These are phyloP conservation scores for Cornus florida DNA, from an alignment of 148 eudicot genomes.

Conservation along the genomic window DNA sequence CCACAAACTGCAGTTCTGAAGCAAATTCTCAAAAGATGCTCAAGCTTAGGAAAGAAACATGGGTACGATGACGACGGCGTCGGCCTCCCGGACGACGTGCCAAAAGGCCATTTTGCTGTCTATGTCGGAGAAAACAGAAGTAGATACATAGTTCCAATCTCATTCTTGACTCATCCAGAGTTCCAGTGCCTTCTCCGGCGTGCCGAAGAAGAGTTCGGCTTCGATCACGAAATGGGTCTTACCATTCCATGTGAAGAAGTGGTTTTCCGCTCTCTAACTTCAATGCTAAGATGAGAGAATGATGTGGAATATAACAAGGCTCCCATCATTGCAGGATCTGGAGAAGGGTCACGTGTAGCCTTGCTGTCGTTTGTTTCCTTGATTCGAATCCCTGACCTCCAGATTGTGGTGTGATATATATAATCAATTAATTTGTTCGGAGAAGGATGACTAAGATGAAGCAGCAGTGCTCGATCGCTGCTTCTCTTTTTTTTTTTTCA, in stretches of 20 bases:
- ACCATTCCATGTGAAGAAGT: slow-evolving; percentile 90
- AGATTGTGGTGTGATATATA: too few relatives aligned
- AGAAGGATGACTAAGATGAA: slow-evolving; percentile 27
- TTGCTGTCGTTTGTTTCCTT: too few relatives aligned
- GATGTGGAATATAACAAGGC: too few relatives aligned
- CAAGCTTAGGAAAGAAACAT: slow-evolving; percentile 69
- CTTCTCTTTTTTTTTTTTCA: slow-evolving; percentile 31
- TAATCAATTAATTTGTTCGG: slow-evolving; percentile 1
- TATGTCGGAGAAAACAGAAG: slow-evolving; percentile 78
- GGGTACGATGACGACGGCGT: slow-evolving; percentile 49
- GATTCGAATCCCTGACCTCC: too few relatives aligned
- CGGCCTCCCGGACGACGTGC: slow-evolving; percentile 74
- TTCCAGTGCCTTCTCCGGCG: slow-evolving; percentile 67
- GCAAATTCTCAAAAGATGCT: slow-evolving; percentile 77
- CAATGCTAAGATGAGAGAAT: slow-evolving; percentile 56
- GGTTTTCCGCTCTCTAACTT: slow-evolving; percentile 63
- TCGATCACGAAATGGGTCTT: slow-evolving; percentile 79
- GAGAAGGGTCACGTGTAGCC: too few relatives aligned
- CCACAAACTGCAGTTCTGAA: slow-evolving; percentile 62
- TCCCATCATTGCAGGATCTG: too few relatives aligned
- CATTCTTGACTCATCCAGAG: slow-evolving; percentile 63
- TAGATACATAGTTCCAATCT: slow-evolving; percentile 80
- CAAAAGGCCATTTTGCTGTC: slow-evolving; percentile 85
- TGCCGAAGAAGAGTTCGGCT: slow-evolving; percentile 91
- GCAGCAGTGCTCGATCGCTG: not conserved